These are phyloP conservation scores for Vitis amurensis DNA, from an alignment of 164 flowering plant species.

Conservation along the genomic window DNA sequence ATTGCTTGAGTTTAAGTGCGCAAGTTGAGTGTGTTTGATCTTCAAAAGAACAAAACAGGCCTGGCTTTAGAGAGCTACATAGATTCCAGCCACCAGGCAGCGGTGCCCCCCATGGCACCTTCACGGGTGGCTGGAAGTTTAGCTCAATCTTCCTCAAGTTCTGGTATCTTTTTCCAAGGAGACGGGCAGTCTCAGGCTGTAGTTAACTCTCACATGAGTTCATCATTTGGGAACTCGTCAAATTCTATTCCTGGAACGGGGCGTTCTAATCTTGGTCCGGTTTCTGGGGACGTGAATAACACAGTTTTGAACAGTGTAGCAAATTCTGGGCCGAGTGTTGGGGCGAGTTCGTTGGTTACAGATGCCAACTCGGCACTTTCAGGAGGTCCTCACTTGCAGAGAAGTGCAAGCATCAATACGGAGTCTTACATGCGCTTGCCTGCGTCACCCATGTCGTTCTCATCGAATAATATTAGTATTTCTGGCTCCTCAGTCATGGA, in stretches of 20 bases:
- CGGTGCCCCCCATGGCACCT: constrained; percentile 67
- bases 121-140: constrained; percentile 82
- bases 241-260: constrained; percentile 60
- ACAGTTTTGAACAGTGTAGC: constrained; percentile 61
- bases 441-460: constrained; percentile 90
- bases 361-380: constrained; percentile 94
- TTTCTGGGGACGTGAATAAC: constrained; percentile 74
- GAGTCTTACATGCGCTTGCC: constrained; percentile 82
- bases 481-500: constrained; percentile 82
- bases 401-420: constrained; percentile 88
- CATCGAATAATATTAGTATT: constrained; percentile 84
- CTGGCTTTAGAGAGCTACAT: constrained; percentile 72
- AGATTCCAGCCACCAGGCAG: constrained; percentile 59
- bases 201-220: constrained; percentile 63
- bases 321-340: constrained; percentile 90
- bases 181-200: constrained; percentile 58
- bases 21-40: constrained; percentile 4
- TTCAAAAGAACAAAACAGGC: constrained; percentile 9
- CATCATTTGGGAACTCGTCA: constrained; percentile 73
- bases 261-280: constrained; percentile 48
- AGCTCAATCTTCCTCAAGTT: constrained; percentile 70
- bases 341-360: constrained; percentile 92
- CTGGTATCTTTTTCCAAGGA: constrained; percentile 87
- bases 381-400: constrained; percentile 92
- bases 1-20: constrained; percentile 10